Evolutionary conservation across 2,329 filamentous ascomycete genomes (phyloP), one percentile per base, ranked within the genome.

Genomic region (Xylaria sp.): DNA sequence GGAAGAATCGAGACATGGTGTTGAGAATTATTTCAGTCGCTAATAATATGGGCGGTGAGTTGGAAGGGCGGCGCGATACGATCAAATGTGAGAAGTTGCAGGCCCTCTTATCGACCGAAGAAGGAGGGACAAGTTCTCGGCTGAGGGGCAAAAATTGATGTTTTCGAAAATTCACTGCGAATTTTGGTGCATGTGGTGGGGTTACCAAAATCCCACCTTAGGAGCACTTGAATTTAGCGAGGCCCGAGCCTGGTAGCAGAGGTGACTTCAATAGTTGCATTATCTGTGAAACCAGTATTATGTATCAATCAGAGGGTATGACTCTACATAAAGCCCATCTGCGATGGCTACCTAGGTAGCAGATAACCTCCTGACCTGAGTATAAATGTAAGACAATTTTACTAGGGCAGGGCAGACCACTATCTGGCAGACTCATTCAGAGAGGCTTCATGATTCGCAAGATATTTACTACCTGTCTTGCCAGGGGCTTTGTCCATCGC

Each of bases 1-100:
- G 90, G 84, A 97, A 97, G 79, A 97, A 99, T 80, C 92, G 90
- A 84, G 94, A 97, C 90, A 93, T 94, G 60, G 72, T 89, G 74
- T 48, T 65, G 45, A 19, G 54, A 50, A 19, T 39, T 49, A 58
- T 24, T 55, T 34, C 56, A 38, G 17, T 20, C n/a, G 13, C 6
- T n/a, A n/a, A 19, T 38, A 34, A 24, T 7, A 21, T 22, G 40
- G 40, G 19, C 24, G 11, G 9, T 40, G 16, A 20, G 24, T 4
- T 38, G n/a, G 22, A 7, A 26, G 17, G 26, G 18, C 20, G 38
- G 13, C 13, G 37, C 26, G 22, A 39, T 38, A 52, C 44, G 44
- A 52, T 47, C 24, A 43, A 40, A 38, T 48, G 26, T 46, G 43
- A 51, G 24, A 34, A 44, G 21, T 44, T 56, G 39, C 37, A 50